phyloP scores from a whole-genome alignment of 1,139 yeast genomes.

The Yamadazyma mexicana region DNA sequence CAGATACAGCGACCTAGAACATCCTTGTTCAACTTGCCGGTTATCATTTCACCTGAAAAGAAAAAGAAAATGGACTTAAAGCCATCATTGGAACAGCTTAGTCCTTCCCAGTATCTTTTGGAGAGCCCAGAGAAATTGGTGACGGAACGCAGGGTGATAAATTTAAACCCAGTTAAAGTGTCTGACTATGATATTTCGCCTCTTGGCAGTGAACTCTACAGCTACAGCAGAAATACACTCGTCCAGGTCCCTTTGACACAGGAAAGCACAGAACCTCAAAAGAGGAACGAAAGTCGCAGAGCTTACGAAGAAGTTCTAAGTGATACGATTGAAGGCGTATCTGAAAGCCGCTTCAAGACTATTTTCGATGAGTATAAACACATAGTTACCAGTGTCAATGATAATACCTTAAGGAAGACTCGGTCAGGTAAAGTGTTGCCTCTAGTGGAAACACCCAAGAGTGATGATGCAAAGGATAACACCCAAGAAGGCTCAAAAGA shows the following conservation, averaged over 20 bases:
- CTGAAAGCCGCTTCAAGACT: not conserved
- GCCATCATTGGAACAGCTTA: not conserved
- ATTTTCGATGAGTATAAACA: not conserved
- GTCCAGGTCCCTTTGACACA: conserved; percentile 4
- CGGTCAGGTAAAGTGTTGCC: conserved; percentile 1
- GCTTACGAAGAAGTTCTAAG: not conserved
- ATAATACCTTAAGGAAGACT: not conserved
- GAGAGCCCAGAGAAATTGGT: conserved; percentile 4
- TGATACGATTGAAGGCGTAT: not conserved
- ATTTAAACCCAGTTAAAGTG: not conserved
- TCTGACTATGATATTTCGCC: not conserved
- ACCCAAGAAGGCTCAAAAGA: not conserved
- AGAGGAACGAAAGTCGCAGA: not conserved
- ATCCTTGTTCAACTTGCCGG: not conserved
- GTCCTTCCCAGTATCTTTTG: conserved; percentile 10
- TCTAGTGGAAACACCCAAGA: not conserved
- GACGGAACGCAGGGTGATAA: not conserved
- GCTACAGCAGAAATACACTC: too few species aligned
- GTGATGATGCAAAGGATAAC: not conserved
- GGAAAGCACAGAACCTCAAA: not conserved
- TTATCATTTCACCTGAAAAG: not conserved
- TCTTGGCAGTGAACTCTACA: too few species aligned
- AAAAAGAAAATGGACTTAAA: not conserved
- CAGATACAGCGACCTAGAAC: conserved; percentile 8
- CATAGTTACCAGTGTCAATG: not conserved